phyloP scores from a whole-genome alignment of 352 stramenopile species.

The Elongisporangium anandrum region DNA sequence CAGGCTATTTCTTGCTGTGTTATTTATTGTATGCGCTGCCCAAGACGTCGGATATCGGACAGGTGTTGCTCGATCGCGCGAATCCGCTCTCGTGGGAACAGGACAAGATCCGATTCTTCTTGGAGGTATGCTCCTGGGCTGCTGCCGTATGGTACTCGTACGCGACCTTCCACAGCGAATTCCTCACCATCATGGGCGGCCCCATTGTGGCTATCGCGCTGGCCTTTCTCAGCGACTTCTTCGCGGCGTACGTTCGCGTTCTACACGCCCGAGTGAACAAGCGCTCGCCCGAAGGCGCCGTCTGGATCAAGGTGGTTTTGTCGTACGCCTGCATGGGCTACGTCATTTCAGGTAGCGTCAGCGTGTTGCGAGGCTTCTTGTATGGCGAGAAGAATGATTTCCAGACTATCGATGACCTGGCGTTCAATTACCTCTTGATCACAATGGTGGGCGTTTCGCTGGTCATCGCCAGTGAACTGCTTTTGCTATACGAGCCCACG shows the following conservation, averaged over 20 bases:
- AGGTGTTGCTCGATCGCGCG: constrained; percentile 47
- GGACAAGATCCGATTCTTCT: constrained; percentile 50
- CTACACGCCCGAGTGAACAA: constrained; percentile 40
- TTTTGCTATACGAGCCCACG: constrained; percentile 67
- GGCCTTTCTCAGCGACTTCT: constrained; percentile 50
- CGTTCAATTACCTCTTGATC: constrained; percentile 68
- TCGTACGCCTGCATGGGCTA: constrained; percentile 67
- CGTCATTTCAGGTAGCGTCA: constrained; percentile 47
- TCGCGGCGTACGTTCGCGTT: constrained; percentile 47
- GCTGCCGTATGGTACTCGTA: constrained; percentile 69
- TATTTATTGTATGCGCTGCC: constrained; percentile 25
- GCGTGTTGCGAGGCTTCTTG: constrained; percentile 44
- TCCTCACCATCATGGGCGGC: constrained; percentile 40
- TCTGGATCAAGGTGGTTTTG: constrained; percentile 66
- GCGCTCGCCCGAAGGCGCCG: constrained; percentile 27
- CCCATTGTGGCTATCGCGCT: constrained; percentile 32
- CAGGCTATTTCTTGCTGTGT: constrained; percentile 45
- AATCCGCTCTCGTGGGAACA: constrained; percentile 42
- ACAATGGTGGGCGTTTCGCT: constrained; percentile 70
- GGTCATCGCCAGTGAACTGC: constrained; percentile 70
- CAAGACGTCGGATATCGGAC: constrained; percentile 21
- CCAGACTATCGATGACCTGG: constrained; percentile 50
- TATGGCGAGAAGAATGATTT: constrained; percentile 19
- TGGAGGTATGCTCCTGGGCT: constrained; percentile 75
- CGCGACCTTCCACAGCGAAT: constrained; percentile 37